phyloP scores from a whole-genome alignment of 1,284 basidiomycete species.

The Fistulina hepatica region DNA sequence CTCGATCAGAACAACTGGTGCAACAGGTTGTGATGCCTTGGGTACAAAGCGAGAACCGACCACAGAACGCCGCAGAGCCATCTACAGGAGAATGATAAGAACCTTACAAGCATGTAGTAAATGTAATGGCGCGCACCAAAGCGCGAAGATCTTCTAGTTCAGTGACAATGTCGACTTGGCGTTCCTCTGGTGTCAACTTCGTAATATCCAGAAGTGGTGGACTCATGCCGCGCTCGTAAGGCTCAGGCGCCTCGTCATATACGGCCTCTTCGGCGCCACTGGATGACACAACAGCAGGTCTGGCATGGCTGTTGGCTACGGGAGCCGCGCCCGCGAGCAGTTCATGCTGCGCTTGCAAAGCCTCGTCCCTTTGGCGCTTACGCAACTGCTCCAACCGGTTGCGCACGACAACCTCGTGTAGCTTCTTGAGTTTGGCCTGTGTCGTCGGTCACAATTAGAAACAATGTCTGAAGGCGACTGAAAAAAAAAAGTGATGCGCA shows the following conservation, averaged over 20 bases:
- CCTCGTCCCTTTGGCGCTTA: conserved; percentile 91
- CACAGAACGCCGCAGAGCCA: conserved; percentile 66
- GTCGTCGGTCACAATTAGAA: conserved; percentile 1
- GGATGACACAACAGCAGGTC: conserved; percentile 28
- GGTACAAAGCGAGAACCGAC: conserved; percentile 79
- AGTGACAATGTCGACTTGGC: conserved; percentile 67
- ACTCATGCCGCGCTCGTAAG: conserved; percentile 77
- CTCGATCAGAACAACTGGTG: conserved; percentile 37
- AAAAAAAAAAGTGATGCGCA: conserved; percentile 22
- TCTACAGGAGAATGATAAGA: conserved; percentile 31
- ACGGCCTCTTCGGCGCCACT: conserved; percentile 29
- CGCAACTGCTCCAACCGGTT: conserved; percentile 94
- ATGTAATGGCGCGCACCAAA: conserved; percentile 41
- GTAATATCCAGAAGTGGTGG: conserved; percentile 63
- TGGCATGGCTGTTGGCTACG: no score
- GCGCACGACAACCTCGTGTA: conserved; percentile 93
- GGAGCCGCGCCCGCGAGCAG: conserved; percentile 70
- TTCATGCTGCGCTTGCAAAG: conserved; percentile 85
- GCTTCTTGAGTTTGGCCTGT: conserved; percentile 79
- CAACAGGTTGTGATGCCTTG: conserved; percentile 44
- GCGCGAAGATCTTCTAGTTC: conserved; percentile 53
- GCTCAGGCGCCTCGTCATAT: conserved; percentile 57
- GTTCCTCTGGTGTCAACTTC: conserved; percentile 63
- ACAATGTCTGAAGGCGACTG: not conserved
- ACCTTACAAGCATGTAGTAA: conserved; percentile 3